Evolutionary conservation across 306 rosid genomes (phyloP).

Genomic region (Carpinus fangiana): DNA sequence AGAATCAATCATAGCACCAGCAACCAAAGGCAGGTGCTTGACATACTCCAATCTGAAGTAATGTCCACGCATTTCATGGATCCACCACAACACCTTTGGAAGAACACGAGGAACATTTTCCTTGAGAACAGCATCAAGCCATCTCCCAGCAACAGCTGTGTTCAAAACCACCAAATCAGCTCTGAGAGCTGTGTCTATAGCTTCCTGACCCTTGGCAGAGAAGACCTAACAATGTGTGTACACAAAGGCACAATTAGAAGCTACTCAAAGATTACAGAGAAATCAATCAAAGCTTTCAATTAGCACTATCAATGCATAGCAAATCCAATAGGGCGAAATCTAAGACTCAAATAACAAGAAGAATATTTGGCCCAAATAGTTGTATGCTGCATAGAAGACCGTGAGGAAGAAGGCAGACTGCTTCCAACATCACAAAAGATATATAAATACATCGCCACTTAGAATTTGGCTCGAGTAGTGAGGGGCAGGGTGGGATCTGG

Average conservation of each 20-base stretch:
- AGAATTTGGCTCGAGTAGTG: background rate
- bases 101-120: constrained; percentile 72
- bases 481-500: background rate
- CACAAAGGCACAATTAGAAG: constrained; percentile 22
- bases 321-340: background rate
- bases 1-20: constrained; percentile 99
- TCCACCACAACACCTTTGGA: constrained; percentile 99
- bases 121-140: constrained; percentile 85
- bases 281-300: background rate
- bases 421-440: background rate
- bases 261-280: background rate
- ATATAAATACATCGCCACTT: background rate
- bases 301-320: background rate
- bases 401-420: background rate
- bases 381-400: background rate
- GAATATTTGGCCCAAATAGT: background rate
- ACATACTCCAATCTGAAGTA: constrained; percentile 94
- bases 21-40: constrained; percentile 98
- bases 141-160: constrained; percentile 96
- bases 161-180: constrained; percentile 85
- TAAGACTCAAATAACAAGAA: background rate
- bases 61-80: constrained; percentile 98
- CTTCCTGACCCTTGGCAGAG: constrained; percentile 75
- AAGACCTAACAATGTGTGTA: constrained; percentile 47
- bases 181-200: constrained; percentile 70